Base-by-base conservation (phyloP, 2,329 filamentous ascomycete species). In the Fusarium setosum region DNA sequence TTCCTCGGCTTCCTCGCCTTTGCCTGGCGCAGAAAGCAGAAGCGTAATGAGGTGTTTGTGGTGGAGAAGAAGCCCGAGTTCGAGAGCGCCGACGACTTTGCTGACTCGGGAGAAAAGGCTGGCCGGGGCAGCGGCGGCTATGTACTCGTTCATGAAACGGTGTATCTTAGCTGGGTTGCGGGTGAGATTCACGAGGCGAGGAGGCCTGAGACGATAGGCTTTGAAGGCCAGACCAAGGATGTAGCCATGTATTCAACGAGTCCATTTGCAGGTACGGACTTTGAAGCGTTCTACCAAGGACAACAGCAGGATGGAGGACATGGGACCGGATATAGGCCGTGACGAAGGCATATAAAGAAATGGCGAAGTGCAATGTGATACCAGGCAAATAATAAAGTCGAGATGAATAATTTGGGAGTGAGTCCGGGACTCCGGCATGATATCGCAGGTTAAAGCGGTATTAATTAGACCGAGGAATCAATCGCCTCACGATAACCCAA, bases 111-210 rank as follows among this genome's bases (percentile, higher is more conserved):
- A 18, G 68, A 67, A 11, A 69, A 66, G 29, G 61, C 58, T 1
- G 59, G 58, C 2, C 53, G 68, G 6, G 65, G 63, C 6, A 60
- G 48, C 6, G 69, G 66, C 8, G 75, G 75, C 0, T 71, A 77
- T 24, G 71, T 78, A 4, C 70, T 78, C 23, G 69, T 77, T 8
- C 76, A 78, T n/a, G 76, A 78, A 65, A 78, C 75, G 6, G 75
- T 78, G 0, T 78, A 75, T 48, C 55, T 77, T 13, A 74, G 73
- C 42, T 78, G 76, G 76, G 72, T 74, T 15, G 76, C 72, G 1
- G 71, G 59, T 15, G 76, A 78, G 48, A 71, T 72, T 12, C 61
- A 71, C 20, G 63, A 52, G 4, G 42, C 67, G 11, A 59, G 63
- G 23, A 55, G 60, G 12, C 51, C 65, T 6, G 63, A 56, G 2